Conservation (phyloP, 305 asterid genomes). For the Solanum hybrid region DNA sequence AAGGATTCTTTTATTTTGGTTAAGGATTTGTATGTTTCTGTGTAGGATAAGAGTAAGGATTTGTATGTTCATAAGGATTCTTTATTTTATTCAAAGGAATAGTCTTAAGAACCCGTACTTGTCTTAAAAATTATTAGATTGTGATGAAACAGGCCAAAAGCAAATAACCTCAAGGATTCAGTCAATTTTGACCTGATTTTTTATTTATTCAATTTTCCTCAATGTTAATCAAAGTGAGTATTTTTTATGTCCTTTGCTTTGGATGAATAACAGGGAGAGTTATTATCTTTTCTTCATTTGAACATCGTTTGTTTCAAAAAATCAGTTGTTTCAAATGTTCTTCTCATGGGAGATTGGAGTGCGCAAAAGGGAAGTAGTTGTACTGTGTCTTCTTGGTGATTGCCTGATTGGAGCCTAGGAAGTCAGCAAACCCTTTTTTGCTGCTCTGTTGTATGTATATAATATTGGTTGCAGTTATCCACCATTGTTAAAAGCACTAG, state of each 20-base stretch:
- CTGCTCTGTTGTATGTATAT: background rate
- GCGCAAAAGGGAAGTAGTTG: background rate
- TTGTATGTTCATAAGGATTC: too few relatives aligned
- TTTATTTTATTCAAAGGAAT: background rate
- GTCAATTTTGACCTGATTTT: background rate
- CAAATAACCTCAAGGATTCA: background rate
- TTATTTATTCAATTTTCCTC: background rate
- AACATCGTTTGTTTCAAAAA: background rate
- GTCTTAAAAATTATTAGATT: background rate
- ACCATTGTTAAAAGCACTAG: background rate
- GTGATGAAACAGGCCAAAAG: background rate
- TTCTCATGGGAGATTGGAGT: background rate
- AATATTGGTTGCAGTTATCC: background rate
- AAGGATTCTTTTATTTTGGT: background rate
- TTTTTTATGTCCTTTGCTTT: background rate
- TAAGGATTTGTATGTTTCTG: too few relatives aligned
- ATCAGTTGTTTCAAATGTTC: background rate
- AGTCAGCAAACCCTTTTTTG: background rate
- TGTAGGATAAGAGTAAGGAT: too few relatives aligned
- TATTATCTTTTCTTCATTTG: background rate
- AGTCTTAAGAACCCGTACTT: background rate
- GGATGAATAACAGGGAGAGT: background rate
- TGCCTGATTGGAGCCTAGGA: background rate
- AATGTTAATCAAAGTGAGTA: background rate
- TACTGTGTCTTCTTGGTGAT: background rate